Evolutionary conservation across 306 rosid species (phyloP).

Genomic region (Fragaria vesca): DNA sequence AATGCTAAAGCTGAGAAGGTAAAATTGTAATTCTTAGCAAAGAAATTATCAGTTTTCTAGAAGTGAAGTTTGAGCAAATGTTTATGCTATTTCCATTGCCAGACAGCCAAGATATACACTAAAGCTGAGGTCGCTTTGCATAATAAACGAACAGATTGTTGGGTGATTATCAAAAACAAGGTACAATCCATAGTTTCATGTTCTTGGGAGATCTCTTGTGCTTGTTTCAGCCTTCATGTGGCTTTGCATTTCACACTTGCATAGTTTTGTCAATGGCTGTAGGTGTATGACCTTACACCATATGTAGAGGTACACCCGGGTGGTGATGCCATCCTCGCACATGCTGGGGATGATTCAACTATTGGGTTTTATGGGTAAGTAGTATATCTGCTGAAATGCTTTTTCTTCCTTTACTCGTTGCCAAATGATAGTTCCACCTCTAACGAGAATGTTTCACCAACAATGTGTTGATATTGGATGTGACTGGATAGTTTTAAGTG

Average conservation of each 20-base stretch:
- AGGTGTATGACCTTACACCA: slow-evolving; percentile 91
- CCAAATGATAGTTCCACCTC: background rate
- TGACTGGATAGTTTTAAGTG: background rate
- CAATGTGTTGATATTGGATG: background rate
- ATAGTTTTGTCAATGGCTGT: slow-evolving; percentile 15
- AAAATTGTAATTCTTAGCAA: background rate
- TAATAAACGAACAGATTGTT: slow-evolving; percentile 82
- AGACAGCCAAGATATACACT: slow-evolving; percentile 47
- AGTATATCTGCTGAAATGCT: background rate
- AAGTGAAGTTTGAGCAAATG: background rate
- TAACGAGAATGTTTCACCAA: background rate
- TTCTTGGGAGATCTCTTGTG: background rate
- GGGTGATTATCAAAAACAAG: slow-evolving; percentile 92
- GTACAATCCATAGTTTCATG: slow-evolving; percentile 17
- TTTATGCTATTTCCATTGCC: background rate
- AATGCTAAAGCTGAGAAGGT: slow-evolving; percentile 47
- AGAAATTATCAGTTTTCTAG: background rate
- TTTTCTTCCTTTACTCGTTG: slow-evolving; percentile 16
- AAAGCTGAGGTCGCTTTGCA: slow-evolving; percentile 68
- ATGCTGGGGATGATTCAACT: slow-evolving; percentile 91
- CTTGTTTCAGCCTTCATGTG: background rate
- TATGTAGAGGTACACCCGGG: slow-evolving; percentile 99
- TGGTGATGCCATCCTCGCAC: slow-evolving; percentile 89
- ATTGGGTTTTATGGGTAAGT: slow-evolving; percentile 79
- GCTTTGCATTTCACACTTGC: background rate